A percentile compares a stretch with the other conserved stretches of the same genome.
Conservation (phyloP, 1,284 basidiomycete species). For the Pseudozyma thailandica region DNA sequence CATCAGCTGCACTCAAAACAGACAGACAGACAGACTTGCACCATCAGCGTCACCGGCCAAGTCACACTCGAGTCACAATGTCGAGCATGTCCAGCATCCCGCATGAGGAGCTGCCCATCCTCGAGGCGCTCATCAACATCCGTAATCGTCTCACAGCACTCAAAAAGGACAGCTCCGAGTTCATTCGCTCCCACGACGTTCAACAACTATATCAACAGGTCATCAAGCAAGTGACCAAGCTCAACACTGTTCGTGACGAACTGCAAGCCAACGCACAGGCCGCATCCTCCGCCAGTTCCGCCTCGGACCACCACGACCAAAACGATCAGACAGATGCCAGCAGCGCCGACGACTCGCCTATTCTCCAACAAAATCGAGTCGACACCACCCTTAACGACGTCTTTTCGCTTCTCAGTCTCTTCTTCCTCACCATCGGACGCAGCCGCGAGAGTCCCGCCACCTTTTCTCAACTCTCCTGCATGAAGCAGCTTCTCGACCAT, state of each 20-base stretch:
- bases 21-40: not conserved
- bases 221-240: constrained; percentile 92
- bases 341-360: constrained; percentile 41
- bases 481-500: constrained; percentile 68
- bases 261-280: constrained; percentile 43
- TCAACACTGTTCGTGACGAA: constrained; percentile 87
- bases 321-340: constrained; percentile 14
- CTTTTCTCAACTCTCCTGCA: constrained; percentile 65
- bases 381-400: constrained; percentile 68
- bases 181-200: constrained; percentile 91
- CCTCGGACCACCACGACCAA: constrained; percentile 40
- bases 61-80: constrained; percentile 16
- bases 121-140: constrained; percentile 94
- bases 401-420: constrained; percentile 66
- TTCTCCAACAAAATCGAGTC: constrained; percentile 61
- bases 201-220: constrained; percentile 91
- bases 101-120: constrained; percentile 82
- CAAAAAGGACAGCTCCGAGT: constrained; percentile 87
- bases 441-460: constrained; percentile 65
- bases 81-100: constrained; percentile 65
- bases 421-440: constrained; percentile 67
- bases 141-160: constrained; percentile 83
- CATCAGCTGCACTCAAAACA: too few relatives aligned
- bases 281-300: constrained; percentile 35
- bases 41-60: constrained; percentile 2